Conservation (phyloP, 495 filamentous ascomycete species). For the Tuber calosporum region DNA sequence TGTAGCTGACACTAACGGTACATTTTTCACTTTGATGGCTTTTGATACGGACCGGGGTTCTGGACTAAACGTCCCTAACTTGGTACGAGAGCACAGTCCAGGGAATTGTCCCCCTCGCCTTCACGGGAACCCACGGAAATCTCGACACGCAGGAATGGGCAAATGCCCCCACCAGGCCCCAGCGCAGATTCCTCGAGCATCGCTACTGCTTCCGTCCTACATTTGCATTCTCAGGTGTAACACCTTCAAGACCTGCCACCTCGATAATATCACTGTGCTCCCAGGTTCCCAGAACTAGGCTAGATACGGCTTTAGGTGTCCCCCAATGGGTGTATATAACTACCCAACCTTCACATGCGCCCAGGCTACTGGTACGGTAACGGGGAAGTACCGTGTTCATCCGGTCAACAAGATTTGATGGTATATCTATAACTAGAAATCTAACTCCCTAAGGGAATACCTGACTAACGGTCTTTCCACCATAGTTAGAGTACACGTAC, state of each 20-base stretch:
- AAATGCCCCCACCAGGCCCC: neutral
- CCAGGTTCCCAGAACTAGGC: neutral
- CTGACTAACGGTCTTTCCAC: neutral
- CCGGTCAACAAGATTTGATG: neutral
- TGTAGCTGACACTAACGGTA: neutral
- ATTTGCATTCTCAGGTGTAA: neutral
- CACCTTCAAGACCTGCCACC: neutral
- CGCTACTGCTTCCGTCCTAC: too few relatives aligned
- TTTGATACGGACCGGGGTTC: neutral
- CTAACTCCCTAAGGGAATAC: neutral
- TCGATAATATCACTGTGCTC: neutral
- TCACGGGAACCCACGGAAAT: neutral
- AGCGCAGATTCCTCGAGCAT: neutral
- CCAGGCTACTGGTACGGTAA: neutral
- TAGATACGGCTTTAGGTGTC: neutral
- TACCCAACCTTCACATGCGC: neutral
- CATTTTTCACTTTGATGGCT: too few relatives aligned
- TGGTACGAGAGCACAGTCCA: neutral
- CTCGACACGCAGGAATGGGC: neutral
- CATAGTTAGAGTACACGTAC: too few relatives aligned
- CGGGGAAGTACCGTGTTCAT: neutral
- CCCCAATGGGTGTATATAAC: neutral
- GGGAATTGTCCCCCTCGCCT: neutral
- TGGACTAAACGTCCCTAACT: neutral
- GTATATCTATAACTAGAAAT: neutral